phyloP scores from a whole-genome alignment of 2,329 filamentous ascomycete species.

The Cladosporium phlei region DNA sequence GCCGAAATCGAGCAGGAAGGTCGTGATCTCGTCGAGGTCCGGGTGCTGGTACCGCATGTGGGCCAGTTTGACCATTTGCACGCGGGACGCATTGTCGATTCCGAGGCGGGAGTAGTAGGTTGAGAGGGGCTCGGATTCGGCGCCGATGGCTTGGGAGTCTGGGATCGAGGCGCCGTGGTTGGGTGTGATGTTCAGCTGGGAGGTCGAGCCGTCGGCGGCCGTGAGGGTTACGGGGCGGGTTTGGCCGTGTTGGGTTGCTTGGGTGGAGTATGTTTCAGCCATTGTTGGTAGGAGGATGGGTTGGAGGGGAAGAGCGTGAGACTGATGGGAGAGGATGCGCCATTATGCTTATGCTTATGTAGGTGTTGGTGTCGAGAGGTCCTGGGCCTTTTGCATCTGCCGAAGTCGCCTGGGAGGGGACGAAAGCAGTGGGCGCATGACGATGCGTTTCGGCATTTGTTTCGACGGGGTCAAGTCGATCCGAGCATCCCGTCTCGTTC shows the following conservation, averaged over 20 bases:
- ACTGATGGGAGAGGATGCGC: not conserved
- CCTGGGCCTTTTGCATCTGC: conserved; percentile 1
- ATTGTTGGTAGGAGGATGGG: conserved; percentile 11
- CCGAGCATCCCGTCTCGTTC: no score
- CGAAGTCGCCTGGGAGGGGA: not conserved
- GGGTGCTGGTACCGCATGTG: conserved; percentile 54
- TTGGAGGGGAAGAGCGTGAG: conserved; percentile 1
- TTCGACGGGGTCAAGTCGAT: no score
- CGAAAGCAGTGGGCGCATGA: not conserved
- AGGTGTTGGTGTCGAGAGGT: not conserved
- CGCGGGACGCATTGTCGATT: conserved; percentile 43
- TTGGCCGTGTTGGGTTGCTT: conserved; percentile 23
- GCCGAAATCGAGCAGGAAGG: conserved; percentile 43
- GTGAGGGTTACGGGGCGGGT: conserved; percentile 26
- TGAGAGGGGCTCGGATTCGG: conserved; percentile 32
- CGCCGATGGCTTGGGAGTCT: conserved; percentile 36
- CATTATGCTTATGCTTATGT: conserved; percentile 1
- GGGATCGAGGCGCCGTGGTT: conserved; percentile 38
- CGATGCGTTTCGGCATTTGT: conserved; percentile 4
- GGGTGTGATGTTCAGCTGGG: conserved; percentile 26
- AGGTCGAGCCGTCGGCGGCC: conserved; percentile 18
- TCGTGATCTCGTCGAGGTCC: conserved; percentile 45
- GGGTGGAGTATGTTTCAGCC: conserved; percentile 19
- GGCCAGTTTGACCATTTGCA: conserved; percentile 44
- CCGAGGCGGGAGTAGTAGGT: conserved; percentile 36